Evolutionary conservation across 345 rosid species (phyloP).

Genomic region (Alliaria petiolata): DNA sequence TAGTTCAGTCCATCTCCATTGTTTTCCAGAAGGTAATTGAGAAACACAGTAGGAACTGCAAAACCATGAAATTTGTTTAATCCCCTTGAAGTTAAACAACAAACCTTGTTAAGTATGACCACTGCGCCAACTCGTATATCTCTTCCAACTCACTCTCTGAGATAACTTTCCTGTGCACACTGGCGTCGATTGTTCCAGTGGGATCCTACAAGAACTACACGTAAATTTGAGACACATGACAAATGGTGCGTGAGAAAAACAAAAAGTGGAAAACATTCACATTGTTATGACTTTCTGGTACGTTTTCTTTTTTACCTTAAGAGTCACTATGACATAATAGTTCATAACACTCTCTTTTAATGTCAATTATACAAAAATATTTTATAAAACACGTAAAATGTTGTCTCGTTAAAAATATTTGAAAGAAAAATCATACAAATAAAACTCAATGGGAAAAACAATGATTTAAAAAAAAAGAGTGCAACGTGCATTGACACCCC

Average conservation of each 20-base stretch:
- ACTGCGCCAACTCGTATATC: conserved; percentile 69
- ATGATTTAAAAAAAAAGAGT: no score
- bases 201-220: conserved; percentile 59
- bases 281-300: neutral
- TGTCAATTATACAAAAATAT: no score
- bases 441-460: no score
- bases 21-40: no score
- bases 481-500: no score
- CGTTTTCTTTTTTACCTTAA: conserved; percentile 51
- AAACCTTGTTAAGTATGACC: conserved; percentile 65
- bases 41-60: no score
- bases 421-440: no score
- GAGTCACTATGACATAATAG: no score
- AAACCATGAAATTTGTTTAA: neutral
- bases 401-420: no score
- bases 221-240: neutral
- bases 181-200: conserved; percentile 69
- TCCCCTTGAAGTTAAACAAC: neutral
- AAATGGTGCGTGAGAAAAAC: neutral
- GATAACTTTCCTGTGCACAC: conserved; percentile 62
- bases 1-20: conserved; percentile 12
- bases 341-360: no score
- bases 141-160: conserved; percentile 51
- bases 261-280: no score
- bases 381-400: no score